A percentile compares a stretch with the other conserved stretches of the same genome.
phyloP scores from a whole-genome alignment of 352 stramenopile species.

The Stramenopiles sp. region DNA sequence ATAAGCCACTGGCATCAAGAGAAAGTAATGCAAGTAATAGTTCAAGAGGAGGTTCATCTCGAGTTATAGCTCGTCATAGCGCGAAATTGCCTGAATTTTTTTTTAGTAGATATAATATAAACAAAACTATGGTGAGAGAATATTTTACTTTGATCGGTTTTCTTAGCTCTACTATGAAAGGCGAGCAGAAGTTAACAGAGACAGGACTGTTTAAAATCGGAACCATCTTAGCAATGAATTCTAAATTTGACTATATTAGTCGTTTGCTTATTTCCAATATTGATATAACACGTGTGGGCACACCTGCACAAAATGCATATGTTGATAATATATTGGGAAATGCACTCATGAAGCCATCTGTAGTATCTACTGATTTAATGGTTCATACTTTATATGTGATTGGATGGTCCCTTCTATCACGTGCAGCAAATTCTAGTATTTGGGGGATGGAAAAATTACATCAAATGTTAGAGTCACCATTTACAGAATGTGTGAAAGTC shows the following conservation, averaged over 20 bases:
- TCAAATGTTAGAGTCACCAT: no score
- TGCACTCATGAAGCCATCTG: no score
- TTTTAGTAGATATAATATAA: background rate
- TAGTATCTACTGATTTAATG: no score
- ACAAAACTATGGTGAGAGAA: background rate
- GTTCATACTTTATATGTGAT: no score
- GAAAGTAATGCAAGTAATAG: background rate
- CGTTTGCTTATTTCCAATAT: background rate
- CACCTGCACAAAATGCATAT: background rate
- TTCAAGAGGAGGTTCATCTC: no score
- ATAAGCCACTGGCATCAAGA: background rate
- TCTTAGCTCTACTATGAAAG: background rate
- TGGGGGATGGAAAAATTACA: no score
- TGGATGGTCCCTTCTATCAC: no score
- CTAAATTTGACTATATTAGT: background rate
- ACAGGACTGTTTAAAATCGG: background rate
- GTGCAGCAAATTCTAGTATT: no score
- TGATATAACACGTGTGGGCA: background rate
- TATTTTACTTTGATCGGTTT: background rate
- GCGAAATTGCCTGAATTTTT: background rate
- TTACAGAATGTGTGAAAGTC: no score
- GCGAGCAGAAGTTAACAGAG: background rate
- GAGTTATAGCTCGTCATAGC: background rate
- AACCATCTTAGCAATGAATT: background rate
- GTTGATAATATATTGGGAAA: no score